Base-by-base conservation (phyloP, 176 grass and related monocot genomes). In the Rhynchospora pubera region DNA sequence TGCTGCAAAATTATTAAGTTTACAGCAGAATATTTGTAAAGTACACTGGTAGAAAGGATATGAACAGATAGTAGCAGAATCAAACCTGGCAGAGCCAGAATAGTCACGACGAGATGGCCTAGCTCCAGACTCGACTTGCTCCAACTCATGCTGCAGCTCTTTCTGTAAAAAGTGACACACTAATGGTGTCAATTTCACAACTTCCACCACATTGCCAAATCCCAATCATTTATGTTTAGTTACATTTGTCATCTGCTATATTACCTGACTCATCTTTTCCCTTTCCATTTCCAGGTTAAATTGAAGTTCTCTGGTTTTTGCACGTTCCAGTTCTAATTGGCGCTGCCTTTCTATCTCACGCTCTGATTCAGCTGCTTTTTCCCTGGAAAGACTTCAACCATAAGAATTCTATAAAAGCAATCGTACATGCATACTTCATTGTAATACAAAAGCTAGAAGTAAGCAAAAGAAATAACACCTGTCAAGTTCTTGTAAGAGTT, bases 401-500 rank as follows among this genome's bases (percentile, higher is more conserved):
- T 19, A 75, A 55, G 21, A 57, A 81, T 74, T 89, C 44, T 13
- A 62, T 45, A 51, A 10, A 43, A 81, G 22, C 56, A 82, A 62
- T 65, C 84, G 11, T 67, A 46, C 55, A 14, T 73, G 19, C 26
- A 69, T 57, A 79, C 28, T 82, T 47, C 12, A 51, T 53, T 70
- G 22, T 14, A 81, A 47, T 81, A 63, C 46, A 66, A 61, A 77
- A 62, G 11, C 23, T 56, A 32, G 57, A 79, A 52, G 45, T 48
- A 34, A 80, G 52, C 13, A 52, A 83, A 60, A 44, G 79, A 8
- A 79, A 81, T 21, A 82, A 48, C 77, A 97, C 94, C 90, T 94
- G 76, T 97, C 94, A 78, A 97, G 94, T 62, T 88, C 94, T 80
- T 94, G 94, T 89, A 94, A 85, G 82, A 97, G 92, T 56, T 92